phyloP scores from a whole-genome alignment of 2,329 filamentous ascomycete species.

The Chrysoporthe deuterocubensis region DNA sequence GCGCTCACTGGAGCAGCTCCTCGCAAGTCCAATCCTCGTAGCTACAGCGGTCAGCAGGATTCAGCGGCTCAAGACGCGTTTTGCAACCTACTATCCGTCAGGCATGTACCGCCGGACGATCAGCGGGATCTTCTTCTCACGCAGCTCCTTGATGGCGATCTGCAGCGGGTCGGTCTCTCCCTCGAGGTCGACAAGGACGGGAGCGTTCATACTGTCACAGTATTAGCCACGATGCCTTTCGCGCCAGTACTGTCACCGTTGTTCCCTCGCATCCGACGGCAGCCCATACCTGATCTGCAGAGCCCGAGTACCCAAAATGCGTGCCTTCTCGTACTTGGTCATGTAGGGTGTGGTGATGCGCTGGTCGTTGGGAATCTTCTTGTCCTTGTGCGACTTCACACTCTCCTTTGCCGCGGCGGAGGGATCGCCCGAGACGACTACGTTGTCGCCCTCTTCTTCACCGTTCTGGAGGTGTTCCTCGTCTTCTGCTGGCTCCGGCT shows the following conservation, averaged over 20 bases:
- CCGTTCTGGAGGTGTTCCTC: conserved; percentile 53
- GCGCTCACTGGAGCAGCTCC: conserved; percentile 72
- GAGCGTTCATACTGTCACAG: conserved; percentile 84
- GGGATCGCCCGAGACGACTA: conserved; percentile 65
- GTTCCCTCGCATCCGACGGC: conserved; percentile 9
- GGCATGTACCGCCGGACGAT: conserved; percentile 95
- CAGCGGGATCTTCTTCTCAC: conserved; percentile 97
- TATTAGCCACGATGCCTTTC: conserved; percentile 32
- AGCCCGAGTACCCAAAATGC: conserved; percentile 90
- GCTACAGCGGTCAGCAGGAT: conserved; percentile 48
- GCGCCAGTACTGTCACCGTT: not conserved
- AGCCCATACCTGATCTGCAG: conserved; percentile 85
- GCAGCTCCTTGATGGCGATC: conserved; percentile 95
- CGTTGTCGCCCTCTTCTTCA: conserved; percentile 61
- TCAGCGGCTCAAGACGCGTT: not conserved
- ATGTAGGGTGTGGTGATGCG: conserved; percentile 95
- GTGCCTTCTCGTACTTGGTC: conserved; percentile 97
- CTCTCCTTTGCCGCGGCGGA: conserved; percentile 60
- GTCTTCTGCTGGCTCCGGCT: conserved; percentile 58
- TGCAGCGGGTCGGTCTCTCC: conserved; percentile 97
- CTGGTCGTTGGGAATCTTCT: conserved; percentile 88
- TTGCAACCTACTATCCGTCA: conserved; percentile 80
- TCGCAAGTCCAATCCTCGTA: conserved; percentile 99
- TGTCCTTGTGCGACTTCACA: conserved; percentile 69
- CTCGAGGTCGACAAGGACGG: conserved; percentile 93